A percentile compares a stretch with the other conserved stretches of the same genome.
phyloP scores from a whole-genome alignment of 179 eudicot species.

The Carnegiea gigantea region DNA sequence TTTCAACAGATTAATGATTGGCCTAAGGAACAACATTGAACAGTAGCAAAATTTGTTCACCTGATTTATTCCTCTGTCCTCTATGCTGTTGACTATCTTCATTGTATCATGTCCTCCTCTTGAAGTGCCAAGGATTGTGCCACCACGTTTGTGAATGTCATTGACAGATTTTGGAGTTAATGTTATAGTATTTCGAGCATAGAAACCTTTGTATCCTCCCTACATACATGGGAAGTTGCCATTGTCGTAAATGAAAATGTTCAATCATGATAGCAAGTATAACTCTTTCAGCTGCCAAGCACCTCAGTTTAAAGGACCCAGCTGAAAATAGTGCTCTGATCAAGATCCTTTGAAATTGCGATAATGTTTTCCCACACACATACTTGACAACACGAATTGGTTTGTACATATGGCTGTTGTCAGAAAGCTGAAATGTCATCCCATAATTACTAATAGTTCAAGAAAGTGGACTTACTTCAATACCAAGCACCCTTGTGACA shows the following conservation, averaged over 20 bases:
- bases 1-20: not conserved
- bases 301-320: not conserved
- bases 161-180: slow-evolving; percentile 77
- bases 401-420: not conserved
- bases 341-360: not conserved
- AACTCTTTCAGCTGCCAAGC: not conserved
- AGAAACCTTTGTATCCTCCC: slow-evolving; percentile 92
- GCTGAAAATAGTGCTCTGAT: not conserved
- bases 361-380: not conserved
- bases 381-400: not conserved
- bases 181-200: slow-evolving; percentile 68
- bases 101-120: slow-evolving; percentile 84
- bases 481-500: slow-evolving; percentile 72
- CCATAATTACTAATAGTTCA: not conserved
- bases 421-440: not conserved
- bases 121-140: slow-evolving; percentile 88
- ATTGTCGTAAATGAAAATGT: not conserved
- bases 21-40: not conserved
- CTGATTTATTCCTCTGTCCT: slow-evolving; percentile 91
- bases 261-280: not conserved
- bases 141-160: slow-evolving; percentile 93
- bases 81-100: slow-evolving; percentile 91
- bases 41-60: slow-evolving; percentile 28
- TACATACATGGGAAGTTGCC: slow-evolving; percentile 22
- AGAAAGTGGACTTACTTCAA: slow-evolving; percentile 49